phyloP scores from a whole-genome alignment of 768 basidiomycete genomes.

The Astraeus odoratus region DNA sequence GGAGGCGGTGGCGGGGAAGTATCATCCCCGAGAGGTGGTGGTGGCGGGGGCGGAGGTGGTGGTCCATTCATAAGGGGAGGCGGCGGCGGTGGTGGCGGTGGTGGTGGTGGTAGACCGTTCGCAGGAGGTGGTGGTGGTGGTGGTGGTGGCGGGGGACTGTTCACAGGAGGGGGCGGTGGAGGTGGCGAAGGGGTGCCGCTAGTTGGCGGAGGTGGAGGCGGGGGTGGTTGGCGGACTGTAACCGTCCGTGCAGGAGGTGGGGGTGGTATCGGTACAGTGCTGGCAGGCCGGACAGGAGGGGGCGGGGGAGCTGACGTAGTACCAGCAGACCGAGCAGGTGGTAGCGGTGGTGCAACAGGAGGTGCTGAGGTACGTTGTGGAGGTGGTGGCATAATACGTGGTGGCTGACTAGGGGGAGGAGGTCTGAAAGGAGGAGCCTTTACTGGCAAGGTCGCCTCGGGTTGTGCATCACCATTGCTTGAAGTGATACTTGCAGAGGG shows the following conservation, averaged over 20 bases:
- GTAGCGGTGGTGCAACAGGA: conserved; percentile 25
- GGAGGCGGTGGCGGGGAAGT: conserved; percentile 31
- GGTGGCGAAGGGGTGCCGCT: conserved; percentile 2
- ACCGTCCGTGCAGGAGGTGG: conserved; percentile 29
- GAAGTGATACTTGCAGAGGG: conserved; percentile 21
- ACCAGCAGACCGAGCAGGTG: conserved; percentile 27
- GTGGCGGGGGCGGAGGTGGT: conserved; percentile 27
- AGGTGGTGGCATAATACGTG: too few relatives aligned
- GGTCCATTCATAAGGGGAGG: conserved; percentile 10
- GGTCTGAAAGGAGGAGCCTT: conserved; percentile 27
- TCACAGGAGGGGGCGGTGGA: conserved; percentile 19
- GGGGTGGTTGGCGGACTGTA: conserved; percentile 18
- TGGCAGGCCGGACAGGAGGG: conserved; percentile 9
- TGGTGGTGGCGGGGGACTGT: conserved; percentile 28
- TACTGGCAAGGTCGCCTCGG: conserved; percentile 27
- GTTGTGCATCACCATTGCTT: conserved; percentile 10
- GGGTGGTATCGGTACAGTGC: too few relatives aligned
- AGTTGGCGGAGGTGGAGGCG: conserved; percentile 39
- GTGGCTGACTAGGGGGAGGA: conserved; percentile 31
- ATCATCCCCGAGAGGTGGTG: conserved; percentile 25
- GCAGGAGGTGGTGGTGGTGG: conserved; percentile 32
- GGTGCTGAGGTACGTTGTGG: conserved; percentile 27
- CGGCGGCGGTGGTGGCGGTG: conserved; percentile 26
- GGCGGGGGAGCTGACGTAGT: conserved; percentile 28
- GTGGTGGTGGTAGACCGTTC: conserved; percentile 20